These are phyloP conservation scores for Cordyceps militaris DNA, from an alignment of 2,329 filamentous ascomycete species.

Conservation along the genomic window DNA sequence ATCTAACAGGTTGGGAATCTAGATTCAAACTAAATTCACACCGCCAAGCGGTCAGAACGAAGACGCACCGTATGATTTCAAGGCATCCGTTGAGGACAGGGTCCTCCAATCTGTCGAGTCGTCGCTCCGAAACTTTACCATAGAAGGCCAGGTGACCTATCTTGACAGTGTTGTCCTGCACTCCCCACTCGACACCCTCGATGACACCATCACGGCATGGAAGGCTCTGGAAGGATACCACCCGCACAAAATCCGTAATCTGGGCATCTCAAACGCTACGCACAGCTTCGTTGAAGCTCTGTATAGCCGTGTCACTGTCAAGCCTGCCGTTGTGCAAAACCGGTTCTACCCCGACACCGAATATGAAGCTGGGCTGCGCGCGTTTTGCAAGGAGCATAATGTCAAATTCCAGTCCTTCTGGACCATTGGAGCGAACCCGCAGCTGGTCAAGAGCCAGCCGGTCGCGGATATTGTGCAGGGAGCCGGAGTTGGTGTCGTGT, in stretches of 20 bases:
- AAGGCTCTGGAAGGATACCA: slow-evolving; percentile 58
- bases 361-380: slow-evolving; percentile 55
- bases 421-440: slow-evolving; percentile 43
- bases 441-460: slow-evolving; percentile 33
- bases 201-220: slow-evolving; percentile 58
- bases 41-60: slow-evolving; percentile 55
- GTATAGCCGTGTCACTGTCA: slow-evolving; percentile 33
- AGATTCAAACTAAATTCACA: slow-evolving; percentile 83
- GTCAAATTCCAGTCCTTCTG: slow-evolving; percentile 49
- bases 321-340: slow-evolving; percentile 64
- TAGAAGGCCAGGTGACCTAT: slow-evolving; percentile 35
- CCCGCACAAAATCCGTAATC: slow-evolving; percentile 52
- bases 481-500: slow-evolving; percentile 29
- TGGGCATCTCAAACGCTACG: slow-evolving; percentile 73
- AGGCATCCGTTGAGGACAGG: slow-evolving; percentile 53
- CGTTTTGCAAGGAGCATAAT: slow-evolving; percentile 34
- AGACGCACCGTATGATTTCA: slow-evolving; percentile 53
- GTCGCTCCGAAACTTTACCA: slow-evolving; percentile 58
- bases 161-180: slow-evolving; percentile 72
- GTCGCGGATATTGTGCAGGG: slow-evolving; percentile 42
- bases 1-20: background rate
- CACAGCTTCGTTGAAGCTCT: slow-evolving; percentile 49
- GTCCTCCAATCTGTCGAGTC: slow-evolving; percentile 59
- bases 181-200: slow-evolving; percentile 40
- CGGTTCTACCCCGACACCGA: slow-evolving; percentile 55